Evolutionary conservation across 164 flowering plant species (phyloP), one percentile per base, ranked within the genome.

Genomic region (Berberis thunbergii): DNA sequence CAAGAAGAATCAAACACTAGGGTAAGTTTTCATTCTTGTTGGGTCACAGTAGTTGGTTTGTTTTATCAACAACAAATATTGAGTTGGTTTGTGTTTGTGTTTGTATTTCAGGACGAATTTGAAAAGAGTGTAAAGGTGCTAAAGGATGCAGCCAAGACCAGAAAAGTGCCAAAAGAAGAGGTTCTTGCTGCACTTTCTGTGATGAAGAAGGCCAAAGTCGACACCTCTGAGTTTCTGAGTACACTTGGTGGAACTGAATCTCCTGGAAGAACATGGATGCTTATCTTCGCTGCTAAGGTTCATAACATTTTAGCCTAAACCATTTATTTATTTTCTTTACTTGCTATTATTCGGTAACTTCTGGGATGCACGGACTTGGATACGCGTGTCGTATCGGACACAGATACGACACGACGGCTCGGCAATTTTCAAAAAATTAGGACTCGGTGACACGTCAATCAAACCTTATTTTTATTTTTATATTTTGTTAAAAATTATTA

Each of bases 191-290:
- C 98, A 1, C 75, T 90, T 4, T 62, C 79, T 56, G 84, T 78
- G 61, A 75, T 93, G 48, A 89, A 88, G 81, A 88, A 86, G 70
- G 87, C 91, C 1, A 93, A 90, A 66, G 45, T 90, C 49, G 92
- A 93, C 59, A 79, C 96, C 11, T 79, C 89, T 0, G 63, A 61
- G 8, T 90, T 93, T 73, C 80, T 90, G 2, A 61, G 76, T 0
- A 90, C 89, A 1, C 95, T 93, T 63, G 97, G 97, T 41, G 98
- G 98, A 64, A 63, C 82, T 1, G 61, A 84, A 54, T 87, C 98
- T 26, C 97, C 96, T 57, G 98, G 98, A 26, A 83, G 82, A 70
- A 89, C 98, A 2, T 93, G 98, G 98, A 90, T 93, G 98, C 96
- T 93, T 60, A 72, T 93, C 59, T 93, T 86, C 67, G 88, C 97